Conservation (phyloP, 2,329 filamentous ascomycete species). For the Huntiella savannae region DNA sequence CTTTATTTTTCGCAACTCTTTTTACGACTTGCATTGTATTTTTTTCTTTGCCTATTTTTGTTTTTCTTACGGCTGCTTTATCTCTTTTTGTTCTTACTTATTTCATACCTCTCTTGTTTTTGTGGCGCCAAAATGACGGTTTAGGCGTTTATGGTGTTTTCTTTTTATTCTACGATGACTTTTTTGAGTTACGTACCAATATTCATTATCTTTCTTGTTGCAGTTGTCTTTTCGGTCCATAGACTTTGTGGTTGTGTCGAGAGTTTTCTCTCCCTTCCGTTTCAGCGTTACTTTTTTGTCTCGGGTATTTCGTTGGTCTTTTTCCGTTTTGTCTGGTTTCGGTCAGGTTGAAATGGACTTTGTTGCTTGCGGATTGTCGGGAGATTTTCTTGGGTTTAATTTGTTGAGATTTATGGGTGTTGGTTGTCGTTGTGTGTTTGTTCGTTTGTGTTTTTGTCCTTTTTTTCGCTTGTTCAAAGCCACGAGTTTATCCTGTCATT, state of each 20-base stretch:
- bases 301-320: not conserved
- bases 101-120: not conserved
- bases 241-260: not conserved
- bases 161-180: not conserved
- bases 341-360: not conserved
- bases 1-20: not conserved
- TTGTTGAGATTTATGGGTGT: too few relatives aligned
- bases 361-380: too few relatives aligned
- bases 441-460: too few relatives aligned
- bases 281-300: not conserved
- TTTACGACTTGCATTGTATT: not conserved
- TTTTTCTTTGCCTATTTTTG: slow-evolving; percentile 1
- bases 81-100: slow-evolving; percentile 1
- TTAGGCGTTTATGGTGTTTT: not conserved
- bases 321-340: not conserved
- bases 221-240: too few relatives aligned
- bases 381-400: too few relatives aligned
- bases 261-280: not conserved
- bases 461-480: too few relatives aligned
- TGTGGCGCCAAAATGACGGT: not conserved
- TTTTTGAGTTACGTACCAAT: not conserved
- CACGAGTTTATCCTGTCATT: too few relatives aligned
- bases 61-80: not conserved
- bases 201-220: not conserved
- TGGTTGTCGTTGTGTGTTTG: too few relatives aligned